Evolutionary conservation across 306 rosid genomes (phyloP).

Genomic region (Alnus glutinosa): DNA sequence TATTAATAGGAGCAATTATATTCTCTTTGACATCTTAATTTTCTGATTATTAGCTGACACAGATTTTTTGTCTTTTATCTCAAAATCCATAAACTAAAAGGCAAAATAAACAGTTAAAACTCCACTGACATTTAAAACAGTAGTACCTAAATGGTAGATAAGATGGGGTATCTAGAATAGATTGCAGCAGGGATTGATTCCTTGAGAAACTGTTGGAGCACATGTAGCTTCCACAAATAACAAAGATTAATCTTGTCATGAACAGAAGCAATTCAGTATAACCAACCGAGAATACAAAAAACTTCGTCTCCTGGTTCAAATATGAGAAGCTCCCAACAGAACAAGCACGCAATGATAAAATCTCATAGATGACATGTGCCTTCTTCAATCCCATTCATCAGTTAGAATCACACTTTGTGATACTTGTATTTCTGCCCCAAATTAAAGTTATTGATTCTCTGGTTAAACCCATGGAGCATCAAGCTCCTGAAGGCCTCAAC

Average conservation of each 20-base stretch:
- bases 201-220: background rate
- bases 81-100: no score
- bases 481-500: constrained; percentile 69
- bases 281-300: background rate
- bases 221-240: background rate
- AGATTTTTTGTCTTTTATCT: no score
- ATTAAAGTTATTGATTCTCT: constrained; percentile 66
- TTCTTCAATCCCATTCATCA: background rate
- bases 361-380: background rate
- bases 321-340: background rate
- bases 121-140: background rate
- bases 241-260: background rate
- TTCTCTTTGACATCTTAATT: no score
- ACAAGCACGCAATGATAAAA: background rate
- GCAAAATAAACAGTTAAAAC: no score
- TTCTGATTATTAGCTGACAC: no score
- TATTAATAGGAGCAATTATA: no score
- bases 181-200: background rate
- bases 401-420: constrained; percentile 56
- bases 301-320: background rate
- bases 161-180: background rate
- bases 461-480: constrained; percentile 61
- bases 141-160: background rate
- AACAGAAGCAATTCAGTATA: background rate
- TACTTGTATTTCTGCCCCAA: constrained; percentile 83